Percentiles rank a stretch among this genome's conserved stretches.
Conservation (phyloP, 495 filamentous ascomycete genomes). For the Mytilinidion resinicola region DNA sequence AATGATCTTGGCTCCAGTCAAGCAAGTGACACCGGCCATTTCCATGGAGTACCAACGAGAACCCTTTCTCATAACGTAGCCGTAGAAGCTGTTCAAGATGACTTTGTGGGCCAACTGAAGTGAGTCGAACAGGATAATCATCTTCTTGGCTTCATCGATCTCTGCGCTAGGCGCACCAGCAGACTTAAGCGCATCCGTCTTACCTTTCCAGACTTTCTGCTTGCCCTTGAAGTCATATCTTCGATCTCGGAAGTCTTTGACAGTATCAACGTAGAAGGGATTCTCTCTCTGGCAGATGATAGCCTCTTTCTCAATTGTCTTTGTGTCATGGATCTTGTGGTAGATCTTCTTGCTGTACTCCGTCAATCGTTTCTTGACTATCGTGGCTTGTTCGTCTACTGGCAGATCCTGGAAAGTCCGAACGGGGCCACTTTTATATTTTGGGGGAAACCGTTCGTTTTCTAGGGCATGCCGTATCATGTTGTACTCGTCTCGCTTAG, state of each 20-base stretch:
- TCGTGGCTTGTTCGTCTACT: conserved; percentile 71
- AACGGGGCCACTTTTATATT: conserved; percentile 58
- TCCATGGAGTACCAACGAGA: conserved; percentile 99
- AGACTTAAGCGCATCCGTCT: conserved; percentile 77
- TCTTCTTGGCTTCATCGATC: conserved; percentile 93
- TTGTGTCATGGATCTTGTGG: conserved; percentile 95
- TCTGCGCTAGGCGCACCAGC: conserved; percentile 70
- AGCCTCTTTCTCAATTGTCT: conserved; percentile 87
- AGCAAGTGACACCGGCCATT: conserved; percentile 97
- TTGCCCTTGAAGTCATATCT: conserved; percentile 97
- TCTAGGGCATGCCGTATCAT: conserved; percentile 94
- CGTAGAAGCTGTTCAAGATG: conserved; percentile 98
- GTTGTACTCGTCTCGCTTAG: conserved; percentile 96
- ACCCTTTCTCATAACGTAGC: conserved; percentile 98
- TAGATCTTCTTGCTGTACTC: conserved; percentile 98
- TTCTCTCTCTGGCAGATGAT: conserved; percentile 99
- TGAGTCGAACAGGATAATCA: conserved; percentile 95
- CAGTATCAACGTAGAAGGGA: conserved; percentile 96
- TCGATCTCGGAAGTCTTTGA: conserved; percentile 89
- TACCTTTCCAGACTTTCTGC: conserved; percentile 97
- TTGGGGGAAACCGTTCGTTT: conserved; percentile 84
- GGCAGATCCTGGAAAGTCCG: conserved; percentile 76
- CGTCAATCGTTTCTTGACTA: conserved; percentile 81
- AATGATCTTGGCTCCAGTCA: conserved; percentile 95
- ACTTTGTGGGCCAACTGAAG: conserved; percentile 97